A percentile compares a stretch with the other conserved stretches of the same genome.
These are phyloP conservation scores for Beauveria brongniartii DNA, from an alignment of 2,329 filamentous ascomycete genomes.

Conservation along the genomic window DNA sequence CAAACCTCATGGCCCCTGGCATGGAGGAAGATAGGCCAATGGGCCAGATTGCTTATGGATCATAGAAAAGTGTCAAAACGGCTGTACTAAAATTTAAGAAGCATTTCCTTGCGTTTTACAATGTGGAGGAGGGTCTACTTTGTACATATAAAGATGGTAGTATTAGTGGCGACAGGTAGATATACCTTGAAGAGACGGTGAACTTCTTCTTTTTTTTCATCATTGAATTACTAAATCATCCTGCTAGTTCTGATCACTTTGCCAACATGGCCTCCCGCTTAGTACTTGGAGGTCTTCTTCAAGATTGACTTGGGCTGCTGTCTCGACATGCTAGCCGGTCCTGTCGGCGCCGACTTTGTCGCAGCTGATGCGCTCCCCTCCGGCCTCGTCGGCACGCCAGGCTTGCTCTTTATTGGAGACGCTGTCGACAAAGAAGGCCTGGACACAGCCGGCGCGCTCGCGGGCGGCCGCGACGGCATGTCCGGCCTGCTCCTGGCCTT, in stretches of 20 bases:
- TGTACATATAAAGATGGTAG: slow-evolving; percentile 12
- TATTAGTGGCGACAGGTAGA: slow-evolving; percentile 8
- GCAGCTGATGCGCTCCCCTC: neutral
- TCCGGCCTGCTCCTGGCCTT: neutral
- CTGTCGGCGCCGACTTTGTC: neutral
- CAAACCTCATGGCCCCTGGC: slow-evolving; percentile 70
- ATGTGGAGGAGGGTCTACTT: slow-evolving; percentile 18
- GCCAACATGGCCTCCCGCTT: neutral
- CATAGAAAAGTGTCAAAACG: slow-evolving; percentile 26
- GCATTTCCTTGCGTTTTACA: slow-evolving; percentile 23
- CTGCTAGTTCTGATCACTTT: neutral
- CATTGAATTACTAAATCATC: no score
- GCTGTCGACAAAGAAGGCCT: neutral
- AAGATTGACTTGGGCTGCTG: slow-evolving; percentile 3
- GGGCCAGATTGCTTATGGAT: slow-evolving; percentile 53
- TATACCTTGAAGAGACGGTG: slow-evolving; percentile 6
- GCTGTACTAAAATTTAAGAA: slow-evolving; percentile 30
- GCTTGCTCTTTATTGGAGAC: neutral
- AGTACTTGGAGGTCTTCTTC: slow-evolving; percentile 1
- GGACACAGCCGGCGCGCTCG: no score
- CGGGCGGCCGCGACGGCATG: neutral
- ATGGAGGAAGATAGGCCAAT: slow-evolving; percentile 54
- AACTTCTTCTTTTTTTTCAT: neutral
- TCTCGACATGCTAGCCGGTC: neutral
- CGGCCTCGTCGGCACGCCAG: neutral